These are phyloP conservation scores for Candida rishiriensis DNA, from an alignment of 805 yeast species.

Conservation along the genomic window DNA sequence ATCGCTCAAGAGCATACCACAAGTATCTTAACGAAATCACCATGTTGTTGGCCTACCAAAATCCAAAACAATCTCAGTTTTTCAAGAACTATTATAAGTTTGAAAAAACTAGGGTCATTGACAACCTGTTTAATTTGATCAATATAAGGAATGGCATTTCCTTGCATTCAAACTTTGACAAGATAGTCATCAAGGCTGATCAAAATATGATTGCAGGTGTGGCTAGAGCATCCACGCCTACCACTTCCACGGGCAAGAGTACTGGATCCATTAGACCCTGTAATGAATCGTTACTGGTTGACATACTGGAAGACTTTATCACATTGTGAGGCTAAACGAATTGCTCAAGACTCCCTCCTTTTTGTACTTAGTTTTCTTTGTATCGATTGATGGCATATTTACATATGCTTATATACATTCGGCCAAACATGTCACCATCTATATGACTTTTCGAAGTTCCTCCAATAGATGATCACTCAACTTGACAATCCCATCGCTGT, in stretches of 20 bases:
- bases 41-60: constrained; percentile 47
- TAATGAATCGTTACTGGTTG: constrained; percentile 33
- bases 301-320: constrained; percentile 43
- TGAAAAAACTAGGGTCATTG: constrained; percentile 36
- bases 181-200: constrained; percentile 18
- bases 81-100: constrained; percentile 33
- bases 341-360: no score
- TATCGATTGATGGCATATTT: no score
- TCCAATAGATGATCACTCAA: constrained; percentile 49
- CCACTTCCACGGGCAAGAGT: no score
- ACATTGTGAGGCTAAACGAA: constrained; percentile 18
- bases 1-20: constrained; percentile 28
- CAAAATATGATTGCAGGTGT: constrained; percentile 8
- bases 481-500: constrained; percentile 44
- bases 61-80: constrained; percentile 37
- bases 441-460: constrained; percentile 25
- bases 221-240: constrained; percentile 14
- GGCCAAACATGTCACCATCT: neutral
- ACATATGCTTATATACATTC: no score
- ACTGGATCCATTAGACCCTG: no score
- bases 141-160: constrained; percentile 12
- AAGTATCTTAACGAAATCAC: constrained; percentile 42
- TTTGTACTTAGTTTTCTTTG: neutral
- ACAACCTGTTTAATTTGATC: constrained; percentile 37
- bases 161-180: constrained; percentile 20